Evolutionary conservation across 1,284 basidiomycete genomes (phyloP).

Genomic region (Irpex lacteus): DNA sequence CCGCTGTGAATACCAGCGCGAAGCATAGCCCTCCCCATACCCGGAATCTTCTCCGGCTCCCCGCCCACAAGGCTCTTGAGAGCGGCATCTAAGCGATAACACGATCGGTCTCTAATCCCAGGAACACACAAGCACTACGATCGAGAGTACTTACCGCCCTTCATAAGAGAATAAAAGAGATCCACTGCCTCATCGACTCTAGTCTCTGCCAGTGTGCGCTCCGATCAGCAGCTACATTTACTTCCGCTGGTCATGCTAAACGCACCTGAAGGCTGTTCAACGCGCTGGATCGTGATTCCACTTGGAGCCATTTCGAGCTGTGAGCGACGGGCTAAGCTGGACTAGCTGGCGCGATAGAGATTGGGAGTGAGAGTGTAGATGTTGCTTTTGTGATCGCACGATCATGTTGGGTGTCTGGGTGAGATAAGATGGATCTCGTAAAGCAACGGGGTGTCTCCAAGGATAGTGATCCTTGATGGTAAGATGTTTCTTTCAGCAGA

Average conservation of each 20-base stretch:
- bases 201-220: constrained; percentile 3
- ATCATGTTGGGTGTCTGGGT: neutral
- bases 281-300: constrained; percentile 5
- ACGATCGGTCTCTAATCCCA: neutral
- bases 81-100: constrained; percentile 7
- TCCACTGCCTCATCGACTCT: constrained; percentile 13
- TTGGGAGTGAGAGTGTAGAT: neutral
- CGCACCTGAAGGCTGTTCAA: constrained; percentile 5
- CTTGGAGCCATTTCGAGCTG: constrained; percentile 1
- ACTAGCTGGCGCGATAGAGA: neutral
- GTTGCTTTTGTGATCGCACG: neutral
- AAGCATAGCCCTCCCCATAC: constrained; percentile 18
- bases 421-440: neutral
- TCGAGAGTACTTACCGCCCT: constrained; percentile 11
- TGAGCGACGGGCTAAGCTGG: neutral
- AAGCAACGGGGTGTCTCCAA: neutral
- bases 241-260: neutral
- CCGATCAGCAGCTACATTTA: neutral
- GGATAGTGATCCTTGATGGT: neutral
- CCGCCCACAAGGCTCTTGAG: constrained; percentile 16
- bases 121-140: neutral
- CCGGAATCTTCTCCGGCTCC: constrained; percentile 7
- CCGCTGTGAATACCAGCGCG: constrained; percentile 18
- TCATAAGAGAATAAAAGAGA: constrained; percentile 15
- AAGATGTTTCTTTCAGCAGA: neutral